These are phyloP conservation scores for Macadamia integrifolia DNA, from an alignment of 164 flowering plant genomes.

Conservation along the genomic window DNA sequence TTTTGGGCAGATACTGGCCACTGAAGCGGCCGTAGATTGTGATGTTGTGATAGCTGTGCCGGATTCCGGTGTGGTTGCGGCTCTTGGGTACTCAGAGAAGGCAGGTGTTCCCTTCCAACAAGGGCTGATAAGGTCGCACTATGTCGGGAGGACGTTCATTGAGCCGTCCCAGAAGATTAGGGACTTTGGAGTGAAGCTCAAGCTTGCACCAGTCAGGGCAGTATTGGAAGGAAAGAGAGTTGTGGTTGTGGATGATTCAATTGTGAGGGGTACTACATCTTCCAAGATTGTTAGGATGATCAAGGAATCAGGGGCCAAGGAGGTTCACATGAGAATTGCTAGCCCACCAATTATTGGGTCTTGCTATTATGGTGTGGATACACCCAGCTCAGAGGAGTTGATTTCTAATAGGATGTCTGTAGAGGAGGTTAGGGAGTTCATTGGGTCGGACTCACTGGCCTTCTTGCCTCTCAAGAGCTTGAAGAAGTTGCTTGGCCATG, in stretches of 20 bases:
- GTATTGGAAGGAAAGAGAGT: constrained; percentile 86
- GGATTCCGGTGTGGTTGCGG: constrained; percentile 90
- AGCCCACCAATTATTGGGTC: constrained; percentile 86
- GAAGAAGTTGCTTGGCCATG: constrained; percentile 44
- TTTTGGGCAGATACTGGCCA: constrained; percentile 72
- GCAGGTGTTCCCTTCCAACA: constrained; percentile 81
- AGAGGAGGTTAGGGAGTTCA: constrained; percentile 63
- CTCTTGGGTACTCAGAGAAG: constrained; percentile 77
- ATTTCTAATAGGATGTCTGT: constrained; percentile 73
- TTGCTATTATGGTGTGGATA: constrained; percentile 89
- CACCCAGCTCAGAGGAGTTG: constrained; percentile 72
- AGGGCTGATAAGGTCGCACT: constrained; percentile 78
- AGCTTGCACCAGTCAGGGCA: constrained; percentile 71
- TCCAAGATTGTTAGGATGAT: constrained; percentile 82
- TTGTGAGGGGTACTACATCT: constrained; percentile 88
- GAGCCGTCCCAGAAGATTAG: constrained; percentile 88
- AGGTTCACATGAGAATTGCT: constrained; percentile 95
- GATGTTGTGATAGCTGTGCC: constrained; percentile 96
- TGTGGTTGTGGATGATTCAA: constrained; percentile 94
- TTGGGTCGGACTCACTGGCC: constrained; percentile 81
- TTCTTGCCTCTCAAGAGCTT: constrained; percentile 61
- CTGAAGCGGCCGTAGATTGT: constrained; percentile 80
- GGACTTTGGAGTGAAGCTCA: constrained; percentile 86
- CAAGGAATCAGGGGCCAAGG: constrained; percentile 87
- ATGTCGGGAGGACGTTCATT: constrained; percentile 88